Evolutionary conservation across 176 grass and related monocot genomes (phyloP).

Genomic region (Metroxylon sagu): DNA sequence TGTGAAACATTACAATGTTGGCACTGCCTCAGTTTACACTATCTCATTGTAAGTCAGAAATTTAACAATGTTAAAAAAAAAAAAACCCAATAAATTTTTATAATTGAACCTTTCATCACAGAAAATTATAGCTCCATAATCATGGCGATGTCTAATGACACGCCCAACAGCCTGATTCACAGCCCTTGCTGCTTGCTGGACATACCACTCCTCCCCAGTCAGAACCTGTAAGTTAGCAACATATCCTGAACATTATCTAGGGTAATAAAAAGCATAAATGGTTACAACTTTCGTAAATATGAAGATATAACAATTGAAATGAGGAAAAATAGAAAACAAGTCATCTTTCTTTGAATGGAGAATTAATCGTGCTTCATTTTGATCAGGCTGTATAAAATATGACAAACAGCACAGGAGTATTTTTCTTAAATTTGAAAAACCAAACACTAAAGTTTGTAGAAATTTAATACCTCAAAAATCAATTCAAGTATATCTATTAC

Average conservation of each 20-base stretch:
- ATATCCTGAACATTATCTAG: neutral
- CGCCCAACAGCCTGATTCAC: constrained; percentile 96
- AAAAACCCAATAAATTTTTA: constrained; percentile 6
- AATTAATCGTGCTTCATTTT: no score
- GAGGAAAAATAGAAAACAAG: no score
- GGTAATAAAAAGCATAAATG: no score
- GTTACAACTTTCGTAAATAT: no score
- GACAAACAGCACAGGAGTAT: no score
- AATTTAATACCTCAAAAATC: constrained; percentile 2
- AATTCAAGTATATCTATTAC: constrained; percentile 22
- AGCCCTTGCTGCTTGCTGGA: constrained; percentile 90
- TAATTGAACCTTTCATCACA: constrained; percentile 82
- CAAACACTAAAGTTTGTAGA: constrained; percentile 5
- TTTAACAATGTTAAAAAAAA: constrained; percentile 13
- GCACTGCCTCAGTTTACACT: constrained; percentile 2
- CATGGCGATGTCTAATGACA: constrained; percentile 85
- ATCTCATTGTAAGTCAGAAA: constrained; percentile 8
- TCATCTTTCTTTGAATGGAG: no score
- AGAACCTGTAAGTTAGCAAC: constrained; percentile 48
- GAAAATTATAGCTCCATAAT: constrained; percentile 97
- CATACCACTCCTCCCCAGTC: constrained; percentile 85
- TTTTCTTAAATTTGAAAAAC: neutral
- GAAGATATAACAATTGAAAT: no score
- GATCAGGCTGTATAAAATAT: no score
- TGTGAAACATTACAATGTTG: no score